phyloP scores from a whole-genome alignment of 495 filamentous ascomycete species.

The Hypoxylon intermedium region DNA sequence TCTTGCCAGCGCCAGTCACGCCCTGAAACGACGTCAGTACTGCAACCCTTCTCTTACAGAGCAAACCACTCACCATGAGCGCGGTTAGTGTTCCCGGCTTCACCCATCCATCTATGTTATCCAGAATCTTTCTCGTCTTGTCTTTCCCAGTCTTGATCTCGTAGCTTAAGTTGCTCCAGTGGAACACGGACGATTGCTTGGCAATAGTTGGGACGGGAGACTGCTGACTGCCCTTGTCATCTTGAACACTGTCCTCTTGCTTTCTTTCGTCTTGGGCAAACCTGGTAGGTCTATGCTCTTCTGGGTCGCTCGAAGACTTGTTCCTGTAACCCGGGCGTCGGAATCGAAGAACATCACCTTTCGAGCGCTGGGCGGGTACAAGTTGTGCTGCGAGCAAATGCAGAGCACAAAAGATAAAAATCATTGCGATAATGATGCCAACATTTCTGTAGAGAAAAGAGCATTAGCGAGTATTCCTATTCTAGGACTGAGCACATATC shows the following conservation, averaged over 20 bases:
- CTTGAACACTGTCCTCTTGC: background rate
- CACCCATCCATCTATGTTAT: conserved; percentile 77
- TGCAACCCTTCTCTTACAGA: too few species aligned
- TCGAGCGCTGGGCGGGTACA: conserved; percentile 43
- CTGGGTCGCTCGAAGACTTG: background rate
- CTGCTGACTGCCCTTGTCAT: background rate
- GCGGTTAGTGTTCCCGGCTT: conserved; percentile 79
- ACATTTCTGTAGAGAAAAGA: conserved; percentile 29
- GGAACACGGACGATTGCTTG: conserved; percentile 51
- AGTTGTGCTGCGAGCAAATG: conserved; percentile 69
- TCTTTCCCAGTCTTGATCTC: conserved; percentile 75
- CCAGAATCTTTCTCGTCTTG: conserved; percentile 55
- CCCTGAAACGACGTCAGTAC: background rate
- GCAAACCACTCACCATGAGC: conserved; percentile 61
- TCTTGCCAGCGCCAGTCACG: conserved; percentile 65
- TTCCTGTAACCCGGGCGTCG: background rate
- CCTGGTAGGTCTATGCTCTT: background rate
- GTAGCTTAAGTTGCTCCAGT: conserved; percentile 76
- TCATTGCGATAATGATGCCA: conserved; percentile 19
- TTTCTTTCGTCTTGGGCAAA: background rate
- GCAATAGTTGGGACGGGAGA: background rate
- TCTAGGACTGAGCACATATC: too few species aligned
- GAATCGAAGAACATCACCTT: background rate
- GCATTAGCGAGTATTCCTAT: too few species aligned
- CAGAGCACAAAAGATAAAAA: conserved; percentile 60